Percentiles rank a stretch among this genome's conserved stretches.
These are phyloP conservation scores for Zymoseptoria crescenta DNA, from an alignment of 2,329 filamentous ascomycete species.

Conservation along the genomic window DNA sequence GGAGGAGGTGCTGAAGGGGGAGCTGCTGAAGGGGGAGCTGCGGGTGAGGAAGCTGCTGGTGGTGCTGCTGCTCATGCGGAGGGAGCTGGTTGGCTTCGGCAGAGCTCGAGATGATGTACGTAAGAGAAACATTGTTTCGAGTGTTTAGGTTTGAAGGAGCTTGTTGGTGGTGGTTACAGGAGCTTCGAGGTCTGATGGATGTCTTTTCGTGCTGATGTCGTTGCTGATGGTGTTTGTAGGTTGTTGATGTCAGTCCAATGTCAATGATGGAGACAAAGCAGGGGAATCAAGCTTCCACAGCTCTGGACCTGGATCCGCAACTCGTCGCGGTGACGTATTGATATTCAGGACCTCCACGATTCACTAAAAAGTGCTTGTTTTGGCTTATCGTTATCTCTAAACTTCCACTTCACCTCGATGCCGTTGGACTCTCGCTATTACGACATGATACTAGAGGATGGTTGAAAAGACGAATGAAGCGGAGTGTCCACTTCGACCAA, in stretches of 20 bases:
- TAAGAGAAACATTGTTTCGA: conserved; percentile 9
- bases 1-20: conserved; percentile 2
- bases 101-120: conserved; percentile 4
- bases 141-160: not conserved
- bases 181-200: not conserved
- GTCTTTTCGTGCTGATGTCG: not conserved
- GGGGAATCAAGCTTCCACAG: not conserved
- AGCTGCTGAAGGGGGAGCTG: not conserved
- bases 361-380: not conserved
- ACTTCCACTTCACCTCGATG: not conserved
- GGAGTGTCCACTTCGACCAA: not conserved
- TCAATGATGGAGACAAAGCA: not conserved
- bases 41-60: conserved; percentile 1
- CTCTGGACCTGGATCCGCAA: not conserved
- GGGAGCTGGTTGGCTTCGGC: not conserved
- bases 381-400: not conserved
- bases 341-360: too few relatives aligned
- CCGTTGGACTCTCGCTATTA: not conserved
- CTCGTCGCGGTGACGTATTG: not conserved
- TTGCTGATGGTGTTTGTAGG: not conserved
- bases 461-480: not conserved
- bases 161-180: not conserved
- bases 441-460: not conserved
- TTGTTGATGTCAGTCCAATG: not conserved
- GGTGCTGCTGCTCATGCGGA: not conserved